These are phyloP conservation scores for Penicillium herquei DNA, from an alignment of 495 filamentous ascomycete genomes.

Conservation along the genomic window DNA sequence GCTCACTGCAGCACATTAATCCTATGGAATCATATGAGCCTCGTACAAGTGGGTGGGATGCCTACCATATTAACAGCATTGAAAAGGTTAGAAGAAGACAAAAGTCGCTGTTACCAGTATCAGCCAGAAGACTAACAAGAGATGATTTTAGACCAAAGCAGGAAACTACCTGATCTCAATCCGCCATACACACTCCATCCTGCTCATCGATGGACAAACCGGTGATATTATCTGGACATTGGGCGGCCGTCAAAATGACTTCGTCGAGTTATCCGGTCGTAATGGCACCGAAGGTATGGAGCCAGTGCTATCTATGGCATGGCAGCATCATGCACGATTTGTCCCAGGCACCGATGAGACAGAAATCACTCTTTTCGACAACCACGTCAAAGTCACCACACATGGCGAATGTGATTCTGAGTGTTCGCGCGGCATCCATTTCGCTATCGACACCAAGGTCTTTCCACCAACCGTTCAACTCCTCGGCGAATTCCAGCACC, in stretches of 20 bases:
- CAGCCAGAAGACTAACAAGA: neutral
- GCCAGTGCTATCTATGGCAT: constrained; percentile 10
- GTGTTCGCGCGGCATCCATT: constrained; percentile 24
- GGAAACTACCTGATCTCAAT: constrained; percentile 55
- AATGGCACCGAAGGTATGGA: neutral
- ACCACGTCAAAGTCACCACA: constrained; percentile 16
- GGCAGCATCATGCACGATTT: constrained; percentile 25
- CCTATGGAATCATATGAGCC: constrained; percentile 15
- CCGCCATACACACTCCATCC: constrained; percentile 47
- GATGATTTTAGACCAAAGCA: constrained; percentile 8
- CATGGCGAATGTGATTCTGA: constrained; percentile 16
- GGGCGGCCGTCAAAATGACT: constrained; percentile 29
- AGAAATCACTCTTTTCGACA: constrained; percentile 23
- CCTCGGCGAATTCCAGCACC: constrained; percentile 16
- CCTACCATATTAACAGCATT: constrained; percentile 29
- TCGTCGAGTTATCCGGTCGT: constrained; percentile 8
- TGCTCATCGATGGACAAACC: constrained; percentile 48
- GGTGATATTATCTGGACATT: constrained; percentile 52
- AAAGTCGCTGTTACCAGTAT: neutral
- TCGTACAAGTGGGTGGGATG: constrained; percentile 18
- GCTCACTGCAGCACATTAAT: constrained; percentile 26
- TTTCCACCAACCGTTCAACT: constrained; percentile 16
- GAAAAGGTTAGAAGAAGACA: constrained; percentile 12
- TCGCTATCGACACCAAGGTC: constrained; percentile 15
- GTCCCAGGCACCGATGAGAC: constrained; percentile 18